Evolutionary conservation across 345 rosid species (phyloP), one percentile per base, ranked within the genome.

Genomic region (Heritiera fomes): DNA sequence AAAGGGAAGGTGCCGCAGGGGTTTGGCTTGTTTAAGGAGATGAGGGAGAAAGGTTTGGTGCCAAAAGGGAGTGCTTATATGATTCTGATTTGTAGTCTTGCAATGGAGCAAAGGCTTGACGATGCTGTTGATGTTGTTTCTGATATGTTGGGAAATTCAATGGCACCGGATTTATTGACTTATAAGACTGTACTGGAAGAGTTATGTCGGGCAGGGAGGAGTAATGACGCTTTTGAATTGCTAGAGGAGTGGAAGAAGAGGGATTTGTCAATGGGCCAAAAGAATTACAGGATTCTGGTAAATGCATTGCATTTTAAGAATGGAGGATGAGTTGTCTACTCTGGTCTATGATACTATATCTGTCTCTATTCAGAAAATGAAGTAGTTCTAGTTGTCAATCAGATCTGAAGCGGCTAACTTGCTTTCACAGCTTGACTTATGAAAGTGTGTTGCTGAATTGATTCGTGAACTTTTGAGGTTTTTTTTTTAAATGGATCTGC

Each of bases 1-100:
- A 92, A 92, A 83, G 97, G 92, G 30, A 90, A 86, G 77, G 77
- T 86, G 13, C 84, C 55, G 11, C 88, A 89, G 77, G 99, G 97
- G 76, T 89, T 92, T 23, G 90, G 86, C 83, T 88, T 93, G 85
- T 95, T 86, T 63, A 86, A 87, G 84, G 98, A 95, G 79, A 92
- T 90, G 98, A 90, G 77, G 81, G 80, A 65, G 10, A 92, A 87
- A 75, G 91, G 86, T 7, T 77, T 93, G 85, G 90, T 90, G 75
- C 88, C 93, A 0, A 85, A 82, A 79, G 89, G 88, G 52, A 89
- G 95, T 80, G 87, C 90, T 73, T 91, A 86, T 55, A 85, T 90
- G 93, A 88, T 89, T 81, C 77, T 95, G 90, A 89, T 91, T 23
- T 95, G 96, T 78, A 90, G 95, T 88, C 90, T 95, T 45, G 94